phyloP scores from a whole-genome alignment of 805 yeast genomes.

The Saccharomycopsis schoenii region DNA sequence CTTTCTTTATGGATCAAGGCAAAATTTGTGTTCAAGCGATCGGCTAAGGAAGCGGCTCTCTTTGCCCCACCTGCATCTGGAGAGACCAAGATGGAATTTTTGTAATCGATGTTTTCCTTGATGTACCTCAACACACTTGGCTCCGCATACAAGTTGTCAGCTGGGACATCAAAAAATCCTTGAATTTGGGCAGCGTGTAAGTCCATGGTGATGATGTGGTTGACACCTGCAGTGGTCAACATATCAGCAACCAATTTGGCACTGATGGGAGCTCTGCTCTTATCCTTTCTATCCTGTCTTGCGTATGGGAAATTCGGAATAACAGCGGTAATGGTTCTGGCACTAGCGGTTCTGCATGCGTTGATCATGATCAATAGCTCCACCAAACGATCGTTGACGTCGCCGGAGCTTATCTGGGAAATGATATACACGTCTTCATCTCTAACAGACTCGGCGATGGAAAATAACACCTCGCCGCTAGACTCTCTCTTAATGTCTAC shows the following conservation, averaged over 20 bases:
- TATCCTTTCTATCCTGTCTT: constrained; percentile 94
- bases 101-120: constrained; percentile 46
- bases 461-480: constrained; percentile 81
- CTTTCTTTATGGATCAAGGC: constrained; percentile 96
- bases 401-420: constrained; percentile 73
- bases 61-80: constrained; percentile 99
- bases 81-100: constrained; percentile 70
- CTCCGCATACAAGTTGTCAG: constrained; percentile 91
- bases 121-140: constrained; percentile 82
- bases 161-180: constrained; percentile 93
- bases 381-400: constrained; percentile 75
- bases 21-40: constrained; percentile 80
- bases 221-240: constrained; percentile 88
- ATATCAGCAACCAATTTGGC: constrained; percentile 90
- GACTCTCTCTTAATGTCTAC: constrained; percentile 79
- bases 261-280: constrained; percentile 91
- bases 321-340: constrained; percentile 87
- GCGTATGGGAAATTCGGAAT: constrained; percentile 96
- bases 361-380: constrained; percentile 84
- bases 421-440: constrained; percentile 83
- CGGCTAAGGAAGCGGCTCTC: constrained; percentile 91
- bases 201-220: constrained; percentile 94
- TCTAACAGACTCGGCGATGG: constrained; percentile 79
- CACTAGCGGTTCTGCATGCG: constrained; percentile 94
- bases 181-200: constrained; percentile 96